Evolutionary conservation across 371 early-diverging fungal species (phyloP).

Genomic region (Vairimorpha ceranae): DNA sequence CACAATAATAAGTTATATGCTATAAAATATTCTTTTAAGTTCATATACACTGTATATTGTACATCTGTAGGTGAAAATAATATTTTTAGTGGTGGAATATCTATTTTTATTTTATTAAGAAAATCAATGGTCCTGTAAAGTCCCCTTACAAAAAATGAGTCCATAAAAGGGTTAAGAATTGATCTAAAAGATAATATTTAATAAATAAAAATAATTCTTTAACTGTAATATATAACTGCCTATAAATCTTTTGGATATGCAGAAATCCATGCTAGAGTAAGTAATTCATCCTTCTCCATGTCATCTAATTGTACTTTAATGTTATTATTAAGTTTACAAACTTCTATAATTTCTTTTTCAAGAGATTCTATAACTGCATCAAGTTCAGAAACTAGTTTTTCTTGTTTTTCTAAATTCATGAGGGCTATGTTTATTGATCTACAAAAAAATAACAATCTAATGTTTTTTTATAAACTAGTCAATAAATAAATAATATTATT

Average conservation of each 20-base stretch:
- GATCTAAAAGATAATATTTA: no score
- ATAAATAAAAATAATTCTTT: no score
- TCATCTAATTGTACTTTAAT: background rate
- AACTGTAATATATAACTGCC: no score
- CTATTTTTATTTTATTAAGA: constrained; percentile 47
- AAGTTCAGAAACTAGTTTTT: background rate
- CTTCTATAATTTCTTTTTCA: background rate
- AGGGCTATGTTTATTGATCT: background rate
- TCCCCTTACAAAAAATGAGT: constrained; percentile 37
- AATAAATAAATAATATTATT: background rate
- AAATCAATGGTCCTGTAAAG: constrained; percentile 54
- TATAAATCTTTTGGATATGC: constrained; percentile 9
- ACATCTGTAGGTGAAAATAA: background rate
- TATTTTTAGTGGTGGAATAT: background rate
- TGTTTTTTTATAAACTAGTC: no score
- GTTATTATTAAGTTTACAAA: constrained; percentile 1
- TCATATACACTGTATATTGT: constrained; percentile 36
- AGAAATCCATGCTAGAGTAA: constrained; percentile 3
- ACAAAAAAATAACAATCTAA: background rate
- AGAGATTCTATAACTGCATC: background rate
- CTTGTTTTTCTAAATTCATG: constrained; percentile 16
- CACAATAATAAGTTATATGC: constrained; percentile 39
- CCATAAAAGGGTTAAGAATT: constrained; percentile 1
- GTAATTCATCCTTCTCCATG: background rate
- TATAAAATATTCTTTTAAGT: constrained; percentile 50